phyloP scores from a whole-genome alignment of 257 asterid species.

The Ocimum tenuiflorum region DNA sequence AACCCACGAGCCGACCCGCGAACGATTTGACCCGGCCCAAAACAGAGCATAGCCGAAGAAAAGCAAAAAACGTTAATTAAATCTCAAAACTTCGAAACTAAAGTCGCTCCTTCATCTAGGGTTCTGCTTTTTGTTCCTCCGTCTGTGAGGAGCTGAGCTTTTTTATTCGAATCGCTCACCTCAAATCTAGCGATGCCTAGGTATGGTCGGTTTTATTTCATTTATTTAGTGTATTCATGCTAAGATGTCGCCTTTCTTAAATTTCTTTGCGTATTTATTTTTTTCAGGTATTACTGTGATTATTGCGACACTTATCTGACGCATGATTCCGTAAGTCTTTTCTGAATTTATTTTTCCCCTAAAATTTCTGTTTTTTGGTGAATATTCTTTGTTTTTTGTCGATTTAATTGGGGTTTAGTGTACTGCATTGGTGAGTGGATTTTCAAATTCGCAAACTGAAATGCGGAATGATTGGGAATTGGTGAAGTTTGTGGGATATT shows the following conservation, averaged over 20 bases:
- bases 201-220: constrained; percentile 3
- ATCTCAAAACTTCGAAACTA: not conserved
- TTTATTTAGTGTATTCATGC: not conserved
- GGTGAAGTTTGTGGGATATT: not conserved
- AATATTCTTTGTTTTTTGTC: not conserved
- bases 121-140: constrained; percentile 16
- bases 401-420: not conserved
- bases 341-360: not conserved
- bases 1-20: too few species aligned
- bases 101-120: constrained; percentile 15
- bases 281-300: constrained; percentile 79
- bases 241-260: not conserved
- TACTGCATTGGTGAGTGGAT: not conserved
- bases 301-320: constrained; percentile 93
- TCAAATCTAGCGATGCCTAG: constrained; percentile 38
- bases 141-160: constrained; percentile 10
- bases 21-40: too few species aligned
- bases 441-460: not conserved
- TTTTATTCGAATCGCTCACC: constrained; percentile 13
- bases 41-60: too few species aligned
- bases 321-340: constrained; percentile 70
- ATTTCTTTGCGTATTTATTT: not conserved
- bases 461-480: not conserved
- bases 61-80: too few species aligned
- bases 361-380: not conserved